Conservation (phyloP, 495 filamentous ascomycete species). For the Amphirosellinia nigrospora region DNA sequence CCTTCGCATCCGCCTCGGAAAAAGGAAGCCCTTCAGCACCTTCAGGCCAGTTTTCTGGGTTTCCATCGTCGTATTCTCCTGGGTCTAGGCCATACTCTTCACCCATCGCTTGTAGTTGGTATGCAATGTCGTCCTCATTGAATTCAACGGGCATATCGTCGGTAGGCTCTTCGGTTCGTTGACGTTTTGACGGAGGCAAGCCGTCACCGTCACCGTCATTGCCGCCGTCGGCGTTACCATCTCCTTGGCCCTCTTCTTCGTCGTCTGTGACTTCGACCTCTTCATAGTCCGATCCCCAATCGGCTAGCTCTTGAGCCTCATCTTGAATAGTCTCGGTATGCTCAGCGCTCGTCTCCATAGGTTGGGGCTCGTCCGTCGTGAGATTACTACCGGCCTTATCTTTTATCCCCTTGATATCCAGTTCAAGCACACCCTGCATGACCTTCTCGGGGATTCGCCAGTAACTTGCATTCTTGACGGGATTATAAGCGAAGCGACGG, state of each 20-base stretch:
- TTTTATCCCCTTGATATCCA: slow-evolving; percentile 63
- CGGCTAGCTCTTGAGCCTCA: slow-evolving; percentile 36
- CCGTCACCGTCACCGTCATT: slow-evolving; percentile 52
- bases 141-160: slow-evolving; percentile 76
- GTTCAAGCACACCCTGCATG: slow-evolving; percentile 76
- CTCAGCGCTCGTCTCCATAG: slow-evolving; percentile 8
- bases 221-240: slow-evolving; percentile 45
- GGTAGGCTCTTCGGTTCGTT: slow-evolving; percentile 63
- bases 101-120: slow-evolving; percentile 86
- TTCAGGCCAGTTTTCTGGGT: slow-evolving; percentile 71
- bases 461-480: slow-evolving; percentile 80
- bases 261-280: slow-evolving; percentile 68
- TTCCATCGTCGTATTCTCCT: slow-evolving; percentile 70
- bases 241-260: slow-evolving; percentile 85
- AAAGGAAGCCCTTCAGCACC: slow-evolving; percentile 70
- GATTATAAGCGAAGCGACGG: slow-evolving; percentile 87
- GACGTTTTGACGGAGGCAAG: slow-evolving; percentile 66
- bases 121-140: slow-evolving; percentile 93
- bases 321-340: slow-evolving; percentile 13
- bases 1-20: slow-evolving; percentile 69
- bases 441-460: slow-evolving; percentile 91
- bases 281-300: slow-evolving; percentile 73
- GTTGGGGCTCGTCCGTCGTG: slow-evolving; percentile 10
- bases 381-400: slow-evolving; percentile 49
- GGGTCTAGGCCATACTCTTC: slow-evolving; percentile 69